These are phyloP conservation scores for Aphanomyces euteiches DNA, from an alignment of 352 stramenopile genomes.

Conservation along the genomic window DNA sequence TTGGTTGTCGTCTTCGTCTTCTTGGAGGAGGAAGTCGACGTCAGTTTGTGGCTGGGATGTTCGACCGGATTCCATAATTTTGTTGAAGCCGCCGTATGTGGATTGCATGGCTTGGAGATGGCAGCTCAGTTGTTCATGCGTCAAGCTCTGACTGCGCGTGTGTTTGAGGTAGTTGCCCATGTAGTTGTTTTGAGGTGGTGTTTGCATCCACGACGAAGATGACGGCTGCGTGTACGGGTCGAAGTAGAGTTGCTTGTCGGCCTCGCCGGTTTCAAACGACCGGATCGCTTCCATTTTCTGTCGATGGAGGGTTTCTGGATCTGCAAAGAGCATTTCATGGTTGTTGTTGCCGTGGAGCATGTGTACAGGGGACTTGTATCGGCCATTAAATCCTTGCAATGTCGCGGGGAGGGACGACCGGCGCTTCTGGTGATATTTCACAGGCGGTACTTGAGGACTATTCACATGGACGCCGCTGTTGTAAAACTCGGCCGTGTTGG, in stretches of 20 bases:
- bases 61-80: neutral
- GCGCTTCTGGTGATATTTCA: neutral
- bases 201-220: neutral
- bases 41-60: neutral
- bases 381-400: neutral
- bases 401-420: neutral
- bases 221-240: neutral
- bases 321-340: conserved; percentile 6
- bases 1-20: conserved; percentile 21
- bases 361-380: neutral
- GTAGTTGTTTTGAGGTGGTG: neutral
- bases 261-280: conserved; percentile 11
- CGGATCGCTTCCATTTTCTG: conserved; percentile 25
- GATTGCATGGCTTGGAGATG: conserved; percentile 19
- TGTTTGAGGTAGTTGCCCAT: conserved; percentile 8
- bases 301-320: neutral
- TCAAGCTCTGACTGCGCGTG: conserved; percentile 25
- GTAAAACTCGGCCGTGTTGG: no score
- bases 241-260: neutral
- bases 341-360: neutral
- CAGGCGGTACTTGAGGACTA: no score
- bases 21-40: conserved; percentile 27
- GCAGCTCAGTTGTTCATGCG: conserved; percentile 19
- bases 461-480: no score
- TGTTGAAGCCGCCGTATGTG: neutral